Conservation (phyloP, 164 flowering plant species). For the Tinospora cordifolia region DNA sequence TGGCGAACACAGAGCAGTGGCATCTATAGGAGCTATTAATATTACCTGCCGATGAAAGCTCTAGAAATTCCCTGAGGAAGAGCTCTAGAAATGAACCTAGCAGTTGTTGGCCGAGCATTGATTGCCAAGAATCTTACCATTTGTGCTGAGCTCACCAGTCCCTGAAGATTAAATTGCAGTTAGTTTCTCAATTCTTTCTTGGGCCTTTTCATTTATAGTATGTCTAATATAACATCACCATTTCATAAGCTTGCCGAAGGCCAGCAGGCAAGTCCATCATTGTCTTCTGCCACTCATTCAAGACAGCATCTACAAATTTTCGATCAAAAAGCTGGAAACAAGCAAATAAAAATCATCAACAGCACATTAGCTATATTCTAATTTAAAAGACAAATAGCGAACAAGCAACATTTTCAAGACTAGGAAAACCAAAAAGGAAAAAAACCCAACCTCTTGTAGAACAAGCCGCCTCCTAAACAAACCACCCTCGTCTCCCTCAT, state of each 20-base stretch:
- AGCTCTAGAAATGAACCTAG: slow-evolving; percentile 63
- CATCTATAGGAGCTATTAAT: background rate
- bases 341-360: slow-evolving; percentile 10
- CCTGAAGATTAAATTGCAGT: slow-evolving; percentile 40
- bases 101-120: slow-evolving; percentile 85
- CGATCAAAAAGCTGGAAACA: slow-evolving; percentile 73
- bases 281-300: slow-evolving; percentile 96
- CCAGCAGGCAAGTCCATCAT: slow-evolving; percentile 97
- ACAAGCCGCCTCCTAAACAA: slow-evolving; percentile 65
- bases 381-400: background rate
- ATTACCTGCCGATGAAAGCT: slow-evolving; percentile 94
- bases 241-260: slow-evolving; percentile 89
- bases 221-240: slow-evolving; percentile 39
- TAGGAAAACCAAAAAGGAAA: background rate
- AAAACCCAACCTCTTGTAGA: slow-evolving; percentile 65
- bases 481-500: slow-evolving; percentile 95
- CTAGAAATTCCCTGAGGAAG: slow-evolving; percentile 82
- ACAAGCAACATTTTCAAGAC: background rate
- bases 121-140: slow-evolving; percentile 75
- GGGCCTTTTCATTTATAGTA: background rate
- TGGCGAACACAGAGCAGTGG: background rate
- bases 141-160: slow-evolving; percentile 94
- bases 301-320: slow-evolving; percentile 82
- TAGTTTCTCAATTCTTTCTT: slow-evolving; percentile 1
- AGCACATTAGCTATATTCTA: background rate